Base-by-base conservation (phyloP, 164 flowering plant genomes). In the Stephania yunnanensis region DNA sequence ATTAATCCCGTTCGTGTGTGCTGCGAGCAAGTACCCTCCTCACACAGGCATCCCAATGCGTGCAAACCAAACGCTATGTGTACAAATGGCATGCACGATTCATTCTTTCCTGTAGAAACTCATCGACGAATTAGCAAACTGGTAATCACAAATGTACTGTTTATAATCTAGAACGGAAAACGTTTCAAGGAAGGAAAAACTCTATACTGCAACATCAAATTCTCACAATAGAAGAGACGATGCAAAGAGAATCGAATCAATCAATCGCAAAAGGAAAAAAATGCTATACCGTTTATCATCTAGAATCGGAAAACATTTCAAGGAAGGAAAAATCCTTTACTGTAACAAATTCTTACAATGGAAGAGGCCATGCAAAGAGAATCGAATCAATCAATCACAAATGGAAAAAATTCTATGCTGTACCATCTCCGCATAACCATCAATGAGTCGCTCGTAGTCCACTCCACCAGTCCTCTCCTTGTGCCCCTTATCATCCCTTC, bases 361-460 rank as follows among this genome's bases (percentile, higher is more conserved):
- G 42, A 36, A 53, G 15, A 53, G 19, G 61, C 61, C 0, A 53
- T 53, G 1, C 0, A 53, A 13, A 53, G 19, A 53, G 19, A 53
- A 11, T 53, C 11, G 50, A 46, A 45, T 50, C 42, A 66, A 15
- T 42, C 46, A 69, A 2, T 64, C 44, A 71, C 25, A 25, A 25
- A 25, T 25, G 25, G 25, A 25, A 25, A n/a, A 25, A 25, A 25
- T 25, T 25, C 25, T 25, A 36, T 25, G 73, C 87, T 73, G 65
- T 25, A 95, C 98, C 99, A 95, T 87, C 7, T 85, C 79, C 0
- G 84, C 88, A 74, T 92, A 95, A 6, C 98, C 99, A 50, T 87
- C 81, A 68, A 93, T 91, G 75, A 87, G 75, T 58, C 77, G 75
- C 11, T 89, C 83, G 83, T 85, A 91, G 81, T 93, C 93, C 72